Evolutionary conservation across 331 rosid genomes (phyloP), one percentile per base, ranked within the genome.

Genomic region (Arachis monticola): DNA sequence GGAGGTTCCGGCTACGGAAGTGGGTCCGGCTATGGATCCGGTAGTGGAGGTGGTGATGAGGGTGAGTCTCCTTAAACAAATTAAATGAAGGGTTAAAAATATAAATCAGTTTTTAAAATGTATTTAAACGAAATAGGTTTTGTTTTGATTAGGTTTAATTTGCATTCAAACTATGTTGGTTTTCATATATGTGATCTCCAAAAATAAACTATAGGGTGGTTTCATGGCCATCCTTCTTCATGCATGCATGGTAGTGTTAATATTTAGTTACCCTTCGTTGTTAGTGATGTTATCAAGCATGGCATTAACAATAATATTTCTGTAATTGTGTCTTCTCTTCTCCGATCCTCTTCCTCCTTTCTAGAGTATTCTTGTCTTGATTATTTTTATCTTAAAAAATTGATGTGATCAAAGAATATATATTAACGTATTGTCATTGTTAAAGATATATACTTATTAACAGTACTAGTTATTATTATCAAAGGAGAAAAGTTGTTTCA

Each of bases 21-120:
- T 55, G 91, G 91, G 5, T 81, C 81, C 0, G 92, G 96, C 0
- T 75, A 64, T 41, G 86, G 96, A 2, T 79, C 81, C 4, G 93
- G 92, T 8, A 67, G 75, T 7, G 89, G 87, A 14, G 83, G 81
- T 5, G 30, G 59, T 11, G 27, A 58, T 2, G 45, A n/a, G 30
- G 47, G 47, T 44, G 64, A 70, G 4, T 64, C 5, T 57, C 84
- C 77, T 55, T 69, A 69, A 76, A 59, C n/a, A 2, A 13, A 72
- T 50, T 52, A 10, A 52, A 27, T 2, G 64, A 69, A 31, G 2
- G n/a, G n/a, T n/a, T n/a, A n/a, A n/a, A n/a, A n/a, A n/a, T n/a
- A n/a, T n/a, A n/a, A n/a, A n/a, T n/a, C n/a, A n/a, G n/a, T n/a
- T n/a, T n/a, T n/a, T n/a, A n/a, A n/a, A n/a, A n/a, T n/a, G n/a